These are phyloP conservation scores for Metarhizium sp. DNA, from an alignment of 2,329 filamentous ascomycete species.

Conservation along the genomic window DNA sequence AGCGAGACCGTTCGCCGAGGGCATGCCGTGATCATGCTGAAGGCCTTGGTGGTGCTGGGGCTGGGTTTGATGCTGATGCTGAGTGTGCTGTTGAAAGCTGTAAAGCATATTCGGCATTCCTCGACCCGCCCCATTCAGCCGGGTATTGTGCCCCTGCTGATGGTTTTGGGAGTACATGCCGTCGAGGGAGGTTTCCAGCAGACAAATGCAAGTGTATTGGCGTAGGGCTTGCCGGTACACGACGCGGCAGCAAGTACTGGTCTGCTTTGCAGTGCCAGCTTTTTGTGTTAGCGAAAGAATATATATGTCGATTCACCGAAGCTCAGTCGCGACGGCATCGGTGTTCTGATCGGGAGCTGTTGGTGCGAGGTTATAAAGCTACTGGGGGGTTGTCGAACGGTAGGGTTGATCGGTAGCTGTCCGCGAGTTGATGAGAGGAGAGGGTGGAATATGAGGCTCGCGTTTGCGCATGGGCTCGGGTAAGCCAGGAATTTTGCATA, in stretches of 20 bases:
- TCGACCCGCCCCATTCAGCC: conserved; percentile 51
- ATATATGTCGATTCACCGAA: conserved; percentile 8
- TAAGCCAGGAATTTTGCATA: conserved; percentile 12
- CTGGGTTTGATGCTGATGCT: conserved; percentile 54
- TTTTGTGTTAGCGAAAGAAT: neutral
- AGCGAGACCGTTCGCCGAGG: conserved; percentile 44
- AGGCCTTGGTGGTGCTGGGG: conserved; percentile 53
- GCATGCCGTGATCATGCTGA: conserved; percentile 47
- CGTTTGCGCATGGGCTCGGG: conserved; percentile 29
- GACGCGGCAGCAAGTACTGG: conserved; percentile 16
- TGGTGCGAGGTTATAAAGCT: neutral
- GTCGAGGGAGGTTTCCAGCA: conserved; percentile 13
- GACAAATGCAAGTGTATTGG: conserved; percentile 7
- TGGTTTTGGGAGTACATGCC: conserved; percentile 68
- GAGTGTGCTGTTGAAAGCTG: conserved; percentile 55
- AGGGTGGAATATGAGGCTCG: conserved; percentile 22
- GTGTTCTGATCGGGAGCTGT: conserved; percentile 9
- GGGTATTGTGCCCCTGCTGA: conserved; percentile 64
- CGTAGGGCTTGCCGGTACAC: conserved; percentile 16
- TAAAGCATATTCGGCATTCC: conserved; percentile 61
- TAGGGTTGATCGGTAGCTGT: conserved; percentile 14
- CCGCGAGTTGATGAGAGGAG: conserved; percentile 23
- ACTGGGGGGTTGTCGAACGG: conserved; percentile 6
- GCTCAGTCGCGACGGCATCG: conserved; percentile 14
- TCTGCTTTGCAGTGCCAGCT: conserved; percentile 12